These are phyloP conservation scores for Neofusicoccum umdonicola DNA, from an alignment of 2,329 filamentous ascomycete species.

Conservation along the genomic window DNA sequence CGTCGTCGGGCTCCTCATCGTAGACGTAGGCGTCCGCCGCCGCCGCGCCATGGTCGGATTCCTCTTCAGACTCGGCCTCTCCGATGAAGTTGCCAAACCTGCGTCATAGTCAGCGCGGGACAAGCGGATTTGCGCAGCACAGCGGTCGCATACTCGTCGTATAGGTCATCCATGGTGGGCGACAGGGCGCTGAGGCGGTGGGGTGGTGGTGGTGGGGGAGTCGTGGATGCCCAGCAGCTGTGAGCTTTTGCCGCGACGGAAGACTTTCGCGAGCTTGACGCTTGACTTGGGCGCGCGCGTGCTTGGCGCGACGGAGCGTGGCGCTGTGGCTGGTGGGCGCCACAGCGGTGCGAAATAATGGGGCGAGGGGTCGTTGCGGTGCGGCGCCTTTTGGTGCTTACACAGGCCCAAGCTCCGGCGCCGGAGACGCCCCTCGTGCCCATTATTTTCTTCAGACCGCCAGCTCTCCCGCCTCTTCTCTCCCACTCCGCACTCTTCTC, in stretches of 20 bases:
- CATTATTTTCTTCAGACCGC: constrained; percentile 14
- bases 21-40: constrained; percentile 77
- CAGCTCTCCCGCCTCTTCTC: constrained; percentile 15
- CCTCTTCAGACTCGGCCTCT: constrained; percentile 86
- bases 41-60: constrained; percentile 73
- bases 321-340: not conserved
- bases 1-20: constrained; percentile 63
- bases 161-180: constrained; percentile 82
- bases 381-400: not conserved
- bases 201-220: constrained; percentile 1
- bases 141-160: constrained; percentile 71
- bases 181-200: not conserved
- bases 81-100: constrained; percentile 99
- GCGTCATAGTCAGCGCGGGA: constrained; percentile 20
- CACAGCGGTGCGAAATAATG: not conserved
- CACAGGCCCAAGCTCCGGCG: constrained; percentile 9
- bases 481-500: not conserved
- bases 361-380: not conserved
- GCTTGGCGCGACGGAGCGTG: constrained; percentile 9
- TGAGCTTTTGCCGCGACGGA: constrained; percentile 6
- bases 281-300: not conserved
- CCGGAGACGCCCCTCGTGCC: constrained; percentile 10
- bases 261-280: constrained; percentile 12
- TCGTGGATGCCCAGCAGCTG: not conserved
- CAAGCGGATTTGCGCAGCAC: not conserved